A percentile compares a stretch with the other conserved stretches of the same genome.
These are phyloP conservation scores for Blastocladiella emersonii DNA, from an alignment of 371 early-diverging fungal genomes.

Conservation along the genomic window DNA sequence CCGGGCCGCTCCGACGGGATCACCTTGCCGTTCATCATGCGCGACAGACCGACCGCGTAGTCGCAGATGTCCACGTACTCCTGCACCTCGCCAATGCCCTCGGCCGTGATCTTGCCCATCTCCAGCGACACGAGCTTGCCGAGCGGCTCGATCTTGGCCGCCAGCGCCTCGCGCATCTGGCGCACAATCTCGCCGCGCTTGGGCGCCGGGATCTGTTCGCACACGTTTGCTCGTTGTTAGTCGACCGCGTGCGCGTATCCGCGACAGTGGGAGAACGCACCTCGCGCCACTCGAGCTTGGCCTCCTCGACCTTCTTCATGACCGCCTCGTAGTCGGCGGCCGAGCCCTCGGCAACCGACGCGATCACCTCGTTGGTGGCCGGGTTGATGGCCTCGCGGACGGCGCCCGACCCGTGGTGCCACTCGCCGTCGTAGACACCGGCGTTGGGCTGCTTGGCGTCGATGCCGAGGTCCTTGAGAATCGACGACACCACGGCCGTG, in stretches of 20 bases:
- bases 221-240: no score
- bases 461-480: slow-evolving; percentile 56
- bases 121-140: slow-evolving; percentile 79
- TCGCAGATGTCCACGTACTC: slow-evolving; percentile 93
- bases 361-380: slow-evolving; percentile 75
- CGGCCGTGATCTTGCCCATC: slow-evolving; percentile 91
- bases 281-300: slow-evolving; percentile 56
- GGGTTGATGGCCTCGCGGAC: slow-evolving; percentile 68
- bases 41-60: slow-evolving; percentile 78
- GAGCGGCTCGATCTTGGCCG: slow-evolving; percentile 54
- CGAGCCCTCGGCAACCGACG: slow-evolving; percentile 36
- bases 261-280: slow-evolving; percentile 11
- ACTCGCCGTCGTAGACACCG: slow-evolving; percentile 82
- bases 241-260: no score
- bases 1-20: slow-evolving; percentile 89
- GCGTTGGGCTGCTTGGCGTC: slow-evolving; percentile 41
- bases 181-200: slow-evolving; percentile 83
- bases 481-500: slow-evolving; percentile 7
- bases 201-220: slow-evolving; percentile 66
- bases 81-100: slow-evolving; percentile 94
- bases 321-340: slow-evolving; percentile 27
- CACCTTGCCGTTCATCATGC: slow-evolving; percentile 73
- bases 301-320: slow-evolving; percentile 40
- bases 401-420: slow-evolving; percentile 61
- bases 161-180: slow-evolving; percentile 78